Evolutionary conservation across 1,284 basidiomycete species (phyloP).

Genomic region (Trichosporon sp.): DNA sequence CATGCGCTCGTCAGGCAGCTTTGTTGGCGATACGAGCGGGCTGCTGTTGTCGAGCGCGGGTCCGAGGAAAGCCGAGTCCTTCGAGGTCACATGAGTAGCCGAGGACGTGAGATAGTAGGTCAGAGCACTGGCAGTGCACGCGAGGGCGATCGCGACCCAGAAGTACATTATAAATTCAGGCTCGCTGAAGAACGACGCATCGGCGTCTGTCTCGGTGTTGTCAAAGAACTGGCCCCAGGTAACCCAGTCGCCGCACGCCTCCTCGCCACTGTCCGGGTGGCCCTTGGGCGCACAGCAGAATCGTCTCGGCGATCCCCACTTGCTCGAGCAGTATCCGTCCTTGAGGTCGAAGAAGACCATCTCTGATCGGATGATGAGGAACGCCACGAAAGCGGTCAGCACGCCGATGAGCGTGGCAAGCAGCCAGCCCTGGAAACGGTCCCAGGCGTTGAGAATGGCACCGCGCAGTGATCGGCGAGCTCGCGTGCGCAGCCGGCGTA

Average conservation of each 20-base stretch:
- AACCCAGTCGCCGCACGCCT: conserved; percentile 64
- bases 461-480: conserved; percentile 65
- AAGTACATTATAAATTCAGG: conserved; percentile 68
- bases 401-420: conserved; percentile 70
- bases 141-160: conserved; percentile 68
- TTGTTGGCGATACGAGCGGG: conserved; percentile 13
- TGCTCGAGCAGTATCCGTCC: conserved; percentile 72
- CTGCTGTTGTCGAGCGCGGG: conserved; percentile 33
- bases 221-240: conserved; percentile 59
- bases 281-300: conserved; percentile 66
- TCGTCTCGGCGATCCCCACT: conserved; percentile 68
- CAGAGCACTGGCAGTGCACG: conserved; percentile 65
- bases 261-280: conserved; percentile 32
- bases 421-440: conserved; percentile 83
- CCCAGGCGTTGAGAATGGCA: conserved; percentile 61
- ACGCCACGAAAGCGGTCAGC: conserved; percentile 76
- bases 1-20: conserved; percentile 23
- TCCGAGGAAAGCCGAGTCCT: conserved; percentile 69
- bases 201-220: conserved; percentile 6
- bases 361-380: conserved; percentile 78
- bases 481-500: conserved; percentile 60
- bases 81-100: conserved; percentile 75
- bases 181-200: conserved; percentile 26
- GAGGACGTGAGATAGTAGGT: conserved; percentile 85
- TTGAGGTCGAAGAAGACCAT: conserved; percentile 91